These are phyloP conservation scores for Pyrenochaeta sp. DNA, from an alignment of 2,329 filamentous ascomycete genomes.

Conservation along the genomic window DNA sequence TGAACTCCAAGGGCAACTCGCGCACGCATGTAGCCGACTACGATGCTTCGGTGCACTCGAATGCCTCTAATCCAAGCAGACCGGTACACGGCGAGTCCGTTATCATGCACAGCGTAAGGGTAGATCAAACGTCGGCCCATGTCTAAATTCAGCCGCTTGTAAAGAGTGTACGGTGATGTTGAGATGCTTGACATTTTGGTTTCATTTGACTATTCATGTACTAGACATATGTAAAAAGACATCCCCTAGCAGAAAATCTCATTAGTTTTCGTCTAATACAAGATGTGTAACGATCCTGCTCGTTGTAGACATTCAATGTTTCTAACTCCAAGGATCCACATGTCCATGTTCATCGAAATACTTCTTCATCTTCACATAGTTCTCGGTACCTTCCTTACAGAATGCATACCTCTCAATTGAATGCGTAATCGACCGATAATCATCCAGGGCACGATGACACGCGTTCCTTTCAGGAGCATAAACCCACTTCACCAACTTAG, in stretches of 20 bases:
- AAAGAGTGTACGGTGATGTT: not conserved
- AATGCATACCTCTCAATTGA: conserved; percentile 10
- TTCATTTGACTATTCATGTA: too few relatives aligned
- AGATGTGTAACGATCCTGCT: not conserved
- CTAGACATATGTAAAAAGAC: too few relatives aligned
- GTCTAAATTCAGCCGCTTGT: not conserved
- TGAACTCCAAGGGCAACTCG: conserved; percentile 1
- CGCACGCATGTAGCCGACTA: not conserved
- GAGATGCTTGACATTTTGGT: too few relatives aligned
- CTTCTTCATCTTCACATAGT: not conserved
- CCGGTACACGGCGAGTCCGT: not conserved
- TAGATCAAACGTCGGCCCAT: not conserved
- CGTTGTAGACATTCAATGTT: not conserved
- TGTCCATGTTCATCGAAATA: conserved; percentile 5
- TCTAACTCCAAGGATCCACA: conserved; percentile 1
- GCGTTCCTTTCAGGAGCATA: conserved; percentile 7
- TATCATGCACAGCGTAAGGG: not conserved
- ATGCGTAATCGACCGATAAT: conserved; percentile 5
- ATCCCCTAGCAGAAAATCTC: too few relatives aligned
- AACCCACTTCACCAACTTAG: conserved; percentile 6
- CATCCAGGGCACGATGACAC: conserved; percentile 5
- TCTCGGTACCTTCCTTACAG: not conserved
- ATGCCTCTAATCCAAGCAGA: not conserved
- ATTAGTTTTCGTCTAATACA: too few relatives aligned
- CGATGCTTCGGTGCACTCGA: not conserved